These are phyloP conservation scores for Tetrastigma voinierianum DNA, from an alignment of 164 flowering plant species.

Conservation along the genomic window DNA sequence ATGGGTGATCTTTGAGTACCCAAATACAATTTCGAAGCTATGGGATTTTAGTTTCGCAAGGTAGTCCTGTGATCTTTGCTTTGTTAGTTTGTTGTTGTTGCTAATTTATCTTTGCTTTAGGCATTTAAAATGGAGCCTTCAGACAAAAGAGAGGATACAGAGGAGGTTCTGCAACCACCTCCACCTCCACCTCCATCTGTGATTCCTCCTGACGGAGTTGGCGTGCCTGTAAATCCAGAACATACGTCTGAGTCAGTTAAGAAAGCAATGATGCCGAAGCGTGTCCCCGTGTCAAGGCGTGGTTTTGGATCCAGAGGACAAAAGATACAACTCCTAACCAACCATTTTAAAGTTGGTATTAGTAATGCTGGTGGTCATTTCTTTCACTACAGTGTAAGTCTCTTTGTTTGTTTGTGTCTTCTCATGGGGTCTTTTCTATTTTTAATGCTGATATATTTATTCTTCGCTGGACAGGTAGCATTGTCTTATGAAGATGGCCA, in stretches of 20 bases:
- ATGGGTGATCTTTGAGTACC: no score
- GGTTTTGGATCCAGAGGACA: slow-evolving; percentile 70
- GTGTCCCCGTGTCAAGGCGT: slow-evolving; percentile 64
- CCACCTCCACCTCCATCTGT: slow-evolving; percentile 91
- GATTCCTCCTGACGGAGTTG: slow-evolving; percentile 56
- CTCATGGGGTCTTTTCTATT: not conserved
- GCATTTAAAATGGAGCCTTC: no score
- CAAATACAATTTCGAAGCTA: no score
- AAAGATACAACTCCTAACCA: slow-evolving; percentile 56
- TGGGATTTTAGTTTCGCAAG: no score
- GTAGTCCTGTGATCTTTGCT: no score
- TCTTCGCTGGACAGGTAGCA: slow-evolving; percentile 48
- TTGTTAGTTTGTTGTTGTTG: no score
- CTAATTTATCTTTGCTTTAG: no score
- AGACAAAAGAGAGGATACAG: not conserved
- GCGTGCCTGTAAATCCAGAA: slow-evolving; percentile 31
- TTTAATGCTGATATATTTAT: not conserved
- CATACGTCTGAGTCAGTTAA: slow-evolving; percentile 19
- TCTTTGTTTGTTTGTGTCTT: not conserved
- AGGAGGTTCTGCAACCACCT: slow-evolving; percentile 68
- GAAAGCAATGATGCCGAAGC: slow-evolving; percentile 29
- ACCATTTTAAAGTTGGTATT: slow-evolving; percentile 65
- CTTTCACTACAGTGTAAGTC: slow-evolving; percentile 87
- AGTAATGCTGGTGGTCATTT: slow-evolving; percentile 54
- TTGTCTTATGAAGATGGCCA: slow-evolving; percentile 77